Conservation (phyloP, 1,284 basidiomycete species). For the Vanrija sp. region DNA sequence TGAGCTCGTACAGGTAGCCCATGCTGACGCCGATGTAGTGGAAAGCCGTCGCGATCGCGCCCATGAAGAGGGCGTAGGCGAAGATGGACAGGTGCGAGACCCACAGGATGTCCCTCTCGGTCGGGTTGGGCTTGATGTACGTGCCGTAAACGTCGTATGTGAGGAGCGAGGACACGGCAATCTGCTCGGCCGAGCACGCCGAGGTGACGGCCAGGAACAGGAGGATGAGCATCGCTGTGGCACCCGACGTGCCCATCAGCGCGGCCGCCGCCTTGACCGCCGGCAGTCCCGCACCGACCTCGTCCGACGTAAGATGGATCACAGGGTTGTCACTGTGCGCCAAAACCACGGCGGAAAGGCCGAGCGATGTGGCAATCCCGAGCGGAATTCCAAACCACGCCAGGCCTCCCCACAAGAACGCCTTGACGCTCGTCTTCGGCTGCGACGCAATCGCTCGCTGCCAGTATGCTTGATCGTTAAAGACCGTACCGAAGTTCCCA, state of each 20-base stretch:
- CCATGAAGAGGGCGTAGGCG: slow-evolving; percentile 73
- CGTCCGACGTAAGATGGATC: slow-evolving; percentile 55
- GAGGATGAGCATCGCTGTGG: slow-evolving; percentile 50
- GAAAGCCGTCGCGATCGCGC: slow-evolving; percentile 77
- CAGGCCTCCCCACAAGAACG: slow-evolving; percentile 82
- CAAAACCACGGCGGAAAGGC: slow-evolving; percentile 74
- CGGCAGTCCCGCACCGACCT: slow-evolving; percentile 78
- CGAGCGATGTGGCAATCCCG: slow-evolving; percentile 55
- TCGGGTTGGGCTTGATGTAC: slow-evolving; percentile 61
- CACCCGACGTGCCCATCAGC: slow-evolving; percentile 69
- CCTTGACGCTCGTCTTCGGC: slow-evolving; percentile 78
- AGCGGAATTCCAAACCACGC: slow-evolving; percentile 85
- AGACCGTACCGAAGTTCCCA: slow-evolving; percentile 69
- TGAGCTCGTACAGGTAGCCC: slow-evolving; percentile 51
- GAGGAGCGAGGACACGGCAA: slow-evolving; percentile 72
- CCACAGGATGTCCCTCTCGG: slow-evolving; percentile 58
- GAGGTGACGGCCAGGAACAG: slow-evolving; percentile 65
- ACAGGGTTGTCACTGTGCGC: slow-evolving; percentile 54
- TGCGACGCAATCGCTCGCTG: slow-evolving; percentile 83
- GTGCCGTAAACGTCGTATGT: slow-evolving; percentile 69
- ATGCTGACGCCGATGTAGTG: slow-evolving; percentile 82
- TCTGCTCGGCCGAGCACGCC: slow-evolving; percentile 81
- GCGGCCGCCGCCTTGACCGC: slow-evolving; percentile 66
- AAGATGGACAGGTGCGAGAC: slow-evolving; percentile 56
- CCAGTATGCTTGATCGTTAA: slow-evolving; percentile 54